Evolutionary conservation across 1,284 basidiomycete species (phyloP).

Genomic region (Coniferiporia weirii): DNA sequence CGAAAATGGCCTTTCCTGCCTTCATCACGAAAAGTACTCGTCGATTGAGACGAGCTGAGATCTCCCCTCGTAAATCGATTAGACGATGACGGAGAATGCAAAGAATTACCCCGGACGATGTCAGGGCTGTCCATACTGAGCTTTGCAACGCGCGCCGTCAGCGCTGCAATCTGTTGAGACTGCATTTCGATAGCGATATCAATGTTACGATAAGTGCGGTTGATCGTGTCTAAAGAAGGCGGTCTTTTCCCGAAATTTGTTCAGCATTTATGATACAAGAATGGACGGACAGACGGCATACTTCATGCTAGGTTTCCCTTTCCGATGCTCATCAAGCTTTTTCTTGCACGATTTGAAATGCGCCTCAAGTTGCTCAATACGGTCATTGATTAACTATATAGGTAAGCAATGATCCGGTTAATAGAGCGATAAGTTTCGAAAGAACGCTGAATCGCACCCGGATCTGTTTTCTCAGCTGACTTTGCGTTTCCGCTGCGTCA

Average conservation of each 20-base stretch:
- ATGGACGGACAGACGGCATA: conserved; percentile 29
- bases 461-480: conserved; percentile 63
- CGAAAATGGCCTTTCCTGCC: conserved; percentile 25
- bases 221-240: conserved; percentile 79
- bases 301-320: conserved; percentile 61
- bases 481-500: conserved; percentile 81
- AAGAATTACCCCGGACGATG: not conserved
- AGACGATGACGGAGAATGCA: not conserved
- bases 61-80: not conserved
- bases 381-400: conserved; percentile 56
- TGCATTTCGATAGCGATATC: conserved; percentile 64
- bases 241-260: conserved; percentile 40
- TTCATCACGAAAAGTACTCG: conserved; percentile 19
- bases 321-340: conserved; percentile 56
- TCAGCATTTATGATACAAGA: not conserved
- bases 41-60: not conserved
- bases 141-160: conserved; percentile 52
- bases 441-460: conserved; percentile 40
- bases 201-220: conserved; percentile 81
- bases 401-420: conserved; percentile 10
- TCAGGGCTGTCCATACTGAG: conserved; percentile 38
- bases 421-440: not conserved
- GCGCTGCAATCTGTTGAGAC: conserved; percentile 48
- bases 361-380: conserved; percentile 74
- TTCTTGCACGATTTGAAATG: conserved; percentile 67